These are phyloP conservation scores for Penium margaritaceum DNA, from an alignment of 139 green algal genomes.

Conservation along the genomic window DNA sequence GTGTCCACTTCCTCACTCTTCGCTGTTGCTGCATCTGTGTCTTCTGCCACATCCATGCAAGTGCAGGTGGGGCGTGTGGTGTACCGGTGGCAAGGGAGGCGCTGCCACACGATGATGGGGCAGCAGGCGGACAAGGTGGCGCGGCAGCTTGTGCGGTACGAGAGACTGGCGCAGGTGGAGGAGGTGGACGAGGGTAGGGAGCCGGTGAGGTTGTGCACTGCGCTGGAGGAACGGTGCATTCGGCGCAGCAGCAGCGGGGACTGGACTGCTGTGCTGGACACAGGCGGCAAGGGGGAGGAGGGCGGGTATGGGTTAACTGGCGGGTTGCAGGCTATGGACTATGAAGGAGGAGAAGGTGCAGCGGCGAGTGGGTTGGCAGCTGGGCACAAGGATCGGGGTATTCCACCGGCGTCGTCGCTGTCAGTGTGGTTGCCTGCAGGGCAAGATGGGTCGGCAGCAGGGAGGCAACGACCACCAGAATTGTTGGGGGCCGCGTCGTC, in stretches of 20 bases:
- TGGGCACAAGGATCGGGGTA: no score
- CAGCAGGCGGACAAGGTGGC: conserved; percentile 12
- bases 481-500: no score
- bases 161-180: conserved; percentile 2
- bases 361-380: not conserved
- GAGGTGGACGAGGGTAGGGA: not conserved
- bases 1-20: no score
- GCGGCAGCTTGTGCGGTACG: conserved; percentile 34
- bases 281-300: not conserved
- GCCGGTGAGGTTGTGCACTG: not conserved
- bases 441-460: no score
- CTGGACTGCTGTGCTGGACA: not conserved
- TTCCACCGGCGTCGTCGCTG: no score
- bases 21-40: no score
- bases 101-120: conserved; percentile 18
- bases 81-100: conserved; percentile 25
- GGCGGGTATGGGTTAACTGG: not conserved
- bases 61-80: conserved; percentile 16
- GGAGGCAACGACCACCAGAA: no score
- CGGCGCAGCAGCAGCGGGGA: no score
- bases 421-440: no score
- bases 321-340: not conserved
- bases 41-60: no score
- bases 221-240: no score
- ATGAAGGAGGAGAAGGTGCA: not conserved